Percentiles rank a stretch among this genome's conserved stretches.
These are phyloP conservation scores for Rossbeevera mucosa DNA, from an alignment of 768 basidiomycete genomes.

Conservation along the genomic window DNA sequence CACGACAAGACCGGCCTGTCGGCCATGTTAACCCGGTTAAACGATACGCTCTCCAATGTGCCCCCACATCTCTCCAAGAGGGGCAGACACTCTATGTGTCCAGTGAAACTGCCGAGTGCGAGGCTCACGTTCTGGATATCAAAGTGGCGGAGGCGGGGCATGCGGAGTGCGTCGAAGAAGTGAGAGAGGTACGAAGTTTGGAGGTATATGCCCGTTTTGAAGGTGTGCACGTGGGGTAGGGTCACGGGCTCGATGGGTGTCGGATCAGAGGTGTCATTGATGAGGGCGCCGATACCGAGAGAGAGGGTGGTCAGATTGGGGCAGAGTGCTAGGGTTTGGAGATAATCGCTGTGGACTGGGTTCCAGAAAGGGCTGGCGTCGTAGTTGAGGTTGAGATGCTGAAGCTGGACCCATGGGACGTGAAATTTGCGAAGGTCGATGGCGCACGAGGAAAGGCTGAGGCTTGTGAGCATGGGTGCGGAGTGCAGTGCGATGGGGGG, in stretches of 20 bases:
- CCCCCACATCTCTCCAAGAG: constrained; percentile 23
- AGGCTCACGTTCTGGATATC: constrained; percentile 29
- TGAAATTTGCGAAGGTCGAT: constrained; percentile 26
- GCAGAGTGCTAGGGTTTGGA: constrained; percentile 20
- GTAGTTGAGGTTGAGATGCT: constrained; percentile 25
- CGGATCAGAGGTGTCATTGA: constrained; percentile 14
- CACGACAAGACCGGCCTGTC: constrained; percentile 20
- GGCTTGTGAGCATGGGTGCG: constrained; percentile 25
- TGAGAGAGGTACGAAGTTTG: constrained; percentile 23
- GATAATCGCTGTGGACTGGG: constrained; percentile 27
- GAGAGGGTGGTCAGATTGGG: constrained; percentile 25
- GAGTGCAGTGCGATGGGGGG: constrained; percentile 22
- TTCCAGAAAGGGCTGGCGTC: constrained; percentile 29
- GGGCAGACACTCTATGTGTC: constrained; percentile 27
- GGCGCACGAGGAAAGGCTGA: constrained; percentile 26
- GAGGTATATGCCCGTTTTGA: constrained; percentile 23
- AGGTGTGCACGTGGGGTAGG: constrained; percentile 26
- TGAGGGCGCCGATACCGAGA: constrained; percentile 23
- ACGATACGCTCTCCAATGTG: constrained; percentile 26
- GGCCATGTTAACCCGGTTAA: constrained; percentile 21
- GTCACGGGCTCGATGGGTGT: constrained; percentile 17
- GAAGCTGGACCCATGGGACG: constrained; percentile 28
- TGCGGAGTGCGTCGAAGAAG: constrained; percentile 26
- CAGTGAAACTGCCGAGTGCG: constrained; percentile 21
- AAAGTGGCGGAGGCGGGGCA: constrained; percentile 24